These are phyloP conservation scores for Trichoderma endophyticum DNA, from an alignment of 2,329 filamentous ascomycete genomes.

Conservation along the genomic window DNA sequence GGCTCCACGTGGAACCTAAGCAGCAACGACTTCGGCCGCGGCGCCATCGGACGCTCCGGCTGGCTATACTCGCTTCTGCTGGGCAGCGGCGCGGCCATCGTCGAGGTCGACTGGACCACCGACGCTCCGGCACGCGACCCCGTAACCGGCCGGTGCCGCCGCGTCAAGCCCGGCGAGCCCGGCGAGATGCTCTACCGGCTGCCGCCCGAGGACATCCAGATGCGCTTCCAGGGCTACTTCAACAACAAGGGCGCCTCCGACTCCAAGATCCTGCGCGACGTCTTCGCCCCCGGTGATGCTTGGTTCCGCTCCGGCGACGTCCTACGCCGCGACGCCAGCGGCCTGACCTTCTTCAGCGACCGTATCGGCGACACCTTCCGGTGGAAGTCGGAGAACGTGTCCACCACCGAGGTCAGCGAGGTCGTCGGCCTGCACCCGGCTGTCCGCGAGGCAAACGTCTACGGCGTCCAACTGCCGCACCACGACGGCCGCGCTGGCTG, in stretches of 20 bases:
- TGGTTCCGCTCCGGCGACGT: constrained; percentile 87
- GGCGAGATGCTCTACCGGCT: constrained; percentile 76
- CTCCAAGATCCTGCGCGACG: constrained; percentile 70
- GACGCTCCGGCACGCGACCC: constrained; percentile 67
- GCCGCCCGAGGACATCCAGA: constrained; percentile 59
- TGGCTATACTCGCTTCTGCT: constrained; percentile 56
- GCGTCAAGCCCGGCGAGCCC: constrained; percentile 56
- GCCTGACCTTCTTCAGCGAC: constrained; percentile 76
- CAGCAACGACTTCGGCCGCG: constrained; percentile 68
- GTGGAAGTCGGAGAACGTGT: constrained; percentile 83
- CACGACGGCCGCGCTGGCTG: constrained; percentile 85
- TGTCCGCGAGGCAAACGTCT: constrained; percentile 79
- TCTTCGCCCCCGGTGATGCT: constrained; percentile 71
- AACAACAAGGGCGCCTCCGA: constrained; percentile 67
- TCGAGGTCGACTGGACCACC: constrained; percentile 68
- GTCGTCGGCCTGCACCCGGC: constrained; percentile 63
- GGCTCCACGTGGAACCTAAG: constrained; percentile 69
- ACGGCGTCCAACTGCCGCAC: constrained; percentile 73
- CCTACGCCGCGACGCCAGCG: constrained; percentile 66
- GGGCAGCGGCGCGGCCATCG: constrained; percentile 51
- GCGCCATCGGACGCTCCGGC: constrained; percentile 74
- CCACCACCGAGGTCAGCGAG: constrained; percentile 77
- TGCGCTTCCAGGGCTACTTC: constrained; percentile 79
- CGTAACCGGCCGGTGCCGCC: constrained; percentile 64
- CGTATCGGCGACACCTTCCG: constrained; percentile 75